Evolutionary conservation across 495 filamentous ascomycete species (phyloP).

Genomic region (Penicillium canariense): DNA sequence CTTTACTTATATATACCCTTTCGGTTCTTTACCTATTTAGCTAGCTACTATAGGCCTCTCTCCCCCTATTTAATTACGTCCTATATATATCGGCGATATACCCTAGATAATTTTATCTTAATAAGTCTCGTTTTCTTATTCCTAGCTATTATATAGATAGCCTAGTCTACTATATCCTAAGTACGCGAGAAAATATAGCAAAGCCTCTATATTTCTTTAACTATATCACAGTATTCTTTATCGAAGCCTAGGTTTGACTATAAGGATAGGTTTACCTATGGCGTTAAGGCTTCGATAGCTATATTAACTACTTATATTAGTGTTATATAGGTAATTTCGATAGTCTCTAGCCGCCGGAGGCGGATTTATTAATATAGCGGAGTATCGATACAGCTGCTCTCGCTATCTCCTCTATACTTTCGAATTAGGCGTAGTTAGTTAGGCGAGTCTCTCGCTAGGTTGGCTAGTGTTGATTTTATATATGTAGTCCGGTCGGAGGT

Average conservation of each 20-base stretch:
- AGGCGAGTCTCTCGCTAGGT: too few relatives aligned
- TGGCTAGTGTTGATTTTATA: too few relatives aligned
- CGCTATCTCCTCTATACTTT: too few relatives aligned
- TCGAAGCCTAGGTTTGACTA: constrained; percentile 8
- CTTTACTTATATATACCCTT: neutral
- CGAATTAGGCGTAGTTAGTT: too few relatives aligned
- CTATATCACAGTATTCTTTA: neutral
- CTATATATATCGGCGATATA: constrained; percentile 6
- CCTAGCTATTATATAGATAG: neutral
- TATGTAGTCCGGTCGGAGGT: too few relatives aligned
- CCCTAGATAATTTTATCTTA: neutral
- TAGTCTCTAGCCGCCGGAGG: neutral
- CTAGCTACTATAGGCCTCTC: constrained; percentile 6
- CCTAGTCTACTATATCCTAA: constrained; percentile 4
- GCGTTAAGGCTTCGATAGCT: constrained; percentile 2
- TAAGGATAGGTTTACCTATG: constrained; percentile 6
- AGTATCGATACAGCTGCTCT: too few relatives aligned
- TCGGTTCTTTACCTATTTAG: constrained; percentile 8
- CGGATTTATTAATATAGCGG: too few relatives aligned
- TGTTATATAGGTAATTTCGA: neutral
- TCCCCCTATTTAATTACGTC: constrained; percentile 7
- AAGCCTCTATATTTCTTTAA: constrained; percentile 3
- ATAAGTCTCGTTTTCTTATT: constrained; percentile 12
- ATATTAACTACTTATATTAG: neutral
- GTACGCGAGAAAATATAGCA: neutral